Conservation (phyloP, 345 rosid genomes). For the Salix udensis region DNA sequence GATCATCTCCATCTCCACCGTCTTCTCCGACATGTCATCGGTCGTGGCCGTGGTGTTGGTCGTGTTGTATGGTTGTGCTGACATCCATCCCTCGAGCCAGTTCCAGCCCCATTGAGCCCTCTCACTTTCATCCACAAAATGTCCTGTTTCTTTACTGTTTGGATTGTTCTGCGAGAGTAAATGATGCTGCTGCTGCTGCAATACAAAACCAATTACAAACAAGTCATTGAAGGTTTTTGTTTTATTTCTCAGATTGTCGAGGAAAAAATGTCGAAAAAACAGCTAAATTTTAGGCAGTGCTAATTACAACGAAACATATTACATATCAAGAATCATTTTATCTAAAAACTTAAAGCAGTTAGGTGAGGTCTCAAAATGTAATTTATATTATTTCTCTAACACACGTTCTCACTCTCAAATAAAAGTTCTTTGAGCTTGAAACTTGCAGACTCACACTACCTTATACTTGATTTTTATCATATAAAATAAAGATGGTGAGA, state of each 20-base stretch:
- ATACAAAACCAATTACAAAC: not conserved
- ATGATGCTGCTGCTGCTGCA: conserved; percentile 29
- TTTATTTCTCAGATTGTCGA: not conserved
- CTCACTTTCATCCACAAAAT: conserved; percentile 37
- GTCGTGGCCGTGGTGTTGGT: conserved; percentile 48
- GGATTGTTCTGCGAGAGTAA: conserved; percentile 22
- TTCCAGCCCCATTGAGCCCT: conserved; percentile 83
- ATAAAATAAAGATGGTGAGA: too few species aligned
- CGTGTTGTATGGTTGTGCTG: conserved; percentile 60
- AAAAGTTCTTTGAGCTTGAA: too few species aligned
- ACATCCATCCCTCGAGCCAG: conserved; percentile 96
- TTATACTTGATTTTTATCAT: too few species aligned
- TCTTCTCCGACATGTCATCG: conserved; percentile 75
- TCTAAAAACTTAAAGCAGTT: too few species aligned
- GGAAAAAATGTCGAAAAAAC: too few species aligned
- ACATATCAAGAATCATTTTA: conserved; percentile 24
- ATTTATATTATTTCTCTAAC: too few species aligned
- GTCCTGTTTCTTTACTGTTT: conserved; percentile 32
- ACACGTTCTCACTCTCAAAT: accelerated
- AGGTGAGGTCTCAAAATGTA: too few species aligned
- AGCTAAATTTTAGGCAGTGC: not conserved
- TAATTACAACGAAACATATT: not conserved
- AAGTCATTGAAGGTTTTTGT: not conserved
- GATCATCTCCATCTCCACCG: conserved; percentile 65
- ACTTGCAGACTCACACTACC: too few species aligned